A percentile compares a stretch with the other conserved stretches of the same genome.
phyloP scores from a whole-genome alignment of 768 basidiomycete genomes.

The Gloeophyllum trabeum region DNA sequence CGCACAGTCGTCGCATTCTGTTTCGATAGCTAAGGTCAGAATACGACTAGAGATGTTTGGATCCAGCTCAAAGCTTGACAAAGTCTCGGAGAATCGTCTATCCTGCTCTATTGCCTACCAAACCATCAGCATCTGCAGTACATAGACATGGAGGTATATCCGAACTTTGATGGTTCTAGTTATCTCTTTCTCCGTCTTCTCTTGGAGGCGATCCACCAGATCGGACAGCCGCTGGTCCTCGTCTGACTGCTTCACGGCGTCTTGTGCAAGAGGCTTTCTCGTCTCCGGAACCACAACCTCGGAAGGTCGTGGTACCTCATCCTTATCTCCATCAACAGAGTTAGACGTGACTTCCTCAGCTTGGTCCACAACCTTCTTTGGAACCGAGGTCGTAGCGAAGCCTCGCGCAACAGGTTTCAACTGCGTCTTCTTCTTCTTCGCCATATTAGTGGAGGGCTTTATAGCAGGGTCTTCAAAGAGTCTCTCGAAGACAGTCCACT shows the following conservation, averaged over 20 bases:
- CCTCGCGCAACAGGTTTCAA: constrained; percentile 65
- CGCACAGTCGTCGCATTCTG: constrained; percentile 15
- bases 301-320: too few species aligned
- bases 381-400: constrained; percentile 74
- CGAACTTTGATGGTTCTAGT: constrained; percentile 55
- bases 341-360: constrained; percentile 11
- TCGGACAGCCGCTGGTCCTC: constrained; percentile 50
- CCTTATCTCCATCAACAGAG: constrained; percentile 13
- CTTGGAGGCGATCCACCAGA: constrained; percentile 74
- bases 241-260: constrained; percentile 9
- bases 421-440: constrained; percentile 82
- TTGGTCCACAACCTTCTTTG: constrained; percentile 49
- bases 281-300: background rate
- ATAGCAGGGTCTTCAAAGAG: too few species aligned
- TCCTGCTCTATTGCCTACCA: constrained; percentile 76
- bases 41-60: constrained; percentile 44
- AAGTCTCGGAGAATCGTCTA: constrained; percentile 53
- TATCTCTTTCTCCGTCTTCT: constrained; percentile 84
- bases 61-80: constrained; percentile 56
- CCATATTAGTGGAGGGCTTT: too few species aligned
- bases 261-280: background rate
- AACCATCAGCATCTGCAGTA: background rate
- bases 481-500: too few species aligned
- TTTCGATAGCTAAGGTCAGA: constrained; percentile 35
- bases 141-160: background rate